phyloP scores from a whole-genome alignment of 495 filamentous ascomycete species.

The Parmelia sp. region DNA sequence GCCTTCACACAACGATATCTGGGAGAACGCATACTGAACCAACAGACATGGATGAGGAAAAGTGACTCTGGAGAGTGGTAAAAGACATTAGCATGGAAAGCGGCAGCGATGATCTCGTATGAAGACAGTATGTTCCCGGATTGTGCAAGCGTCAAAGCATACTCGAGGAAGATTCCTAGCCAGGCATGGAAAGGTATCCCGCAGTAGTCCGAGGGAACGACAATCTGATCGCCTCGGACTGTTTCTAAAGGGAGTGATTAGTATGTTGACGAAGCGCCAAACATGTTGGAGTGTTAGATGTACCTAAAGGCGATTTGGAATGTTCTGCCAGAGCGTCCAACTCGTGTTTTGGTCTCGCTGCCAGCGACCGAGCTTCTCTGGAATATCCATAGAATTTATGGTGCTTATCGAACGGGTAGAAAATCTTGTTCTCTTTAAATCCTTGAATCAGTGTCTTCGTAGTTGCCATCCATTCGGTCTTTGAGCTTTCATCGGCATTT shows the following conservation, averaged over 20 bases:
- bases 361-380: constrained; percentile 37
- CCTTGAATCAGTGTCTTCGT: constrained; percentile 70
- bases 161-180: constrained; percentile 87
- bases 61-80: constrained; percentile 57
- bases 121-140: constrained; percentile 53
- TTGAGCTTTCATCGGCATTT: constrained; percentile 47
- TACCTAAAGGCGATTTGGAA: constrained; percentile 16
- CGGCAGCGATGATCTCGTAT: constrained; percentile 69
- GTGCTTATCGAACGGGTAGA: constrained; percentile 70
- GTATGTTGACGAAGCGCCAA: background rate
- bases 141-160: constrained; percentile 66
- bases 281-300: background rate
- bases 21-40: constrained; percentile 54
- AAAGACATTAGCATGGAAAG: constrained; percentile 72
- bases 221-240: constrained; percentile 19
- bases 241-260: constrained; percentile 23
- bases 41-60: constrained; percentile 71
- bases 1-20: constrained; percentile 1
- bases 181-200: constrained; percentile 74
- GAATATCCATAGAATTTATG: constrained; percentile 62
- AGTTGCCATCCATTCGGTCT: constrained; percentile 63
- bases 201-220: constrained; percentile 60
- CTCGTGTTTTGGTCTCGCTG: constrained; percentile 24
- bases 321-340: constrained; percentile 4
- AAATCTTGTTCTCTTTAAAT: constrained; percentile 67